phyloP scores from a whole-genome alignment of 768 basidiomycete genomes.

The Kwoniella shandongensis region DNA sequence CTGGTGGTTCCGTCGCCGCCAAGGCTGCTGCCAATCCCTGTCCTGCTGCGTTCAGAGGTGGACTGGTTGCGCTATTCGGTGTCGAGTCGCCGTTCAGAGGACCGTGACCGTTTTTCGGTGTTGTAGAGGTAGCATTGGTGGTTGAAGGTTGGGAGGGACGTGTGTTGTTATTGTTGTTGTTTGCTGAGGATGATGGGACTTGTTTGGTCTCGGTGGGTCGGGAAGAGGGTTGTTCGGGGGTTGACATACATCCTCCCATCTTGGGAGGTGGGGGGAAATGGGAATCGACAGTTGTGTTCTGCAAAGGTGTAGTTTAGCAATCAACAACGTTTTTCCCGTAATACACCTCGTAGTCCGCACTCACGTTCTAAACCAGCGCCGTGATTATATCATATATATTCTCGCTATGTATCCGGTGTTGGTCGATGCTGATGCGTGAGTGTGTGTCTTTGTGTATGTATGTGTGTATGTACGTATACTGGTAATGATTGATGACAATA shows the following conservation, averaged over 20 bases:
- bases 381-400: too few species aligned
- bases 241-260: constrained; percentile 51
- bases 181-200: constrained; percentile 5
- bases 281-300: not conserved
- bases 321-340: too few species aligned
- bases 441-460: too few species aligned
- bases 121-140: constrained; percentile 8
- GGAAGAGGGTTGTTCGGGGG: constrained; percentile 28
- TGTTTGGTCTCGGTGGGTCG: constrained; percentile 26
- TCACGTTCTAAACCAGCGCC: too few species aligned
- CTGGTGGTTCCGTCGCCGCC: constrained; percentile 23
- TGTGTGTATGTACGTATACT: too few species aligned
- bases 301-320: too few species aligned
- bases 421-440: too few species aligned
- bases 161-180: constrained; percentile 14
- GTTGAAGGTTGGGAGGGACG: constrained; percentile 10
- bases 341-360: too few species aligned
- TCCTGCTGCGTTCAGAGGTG: constrained; percentile 4
- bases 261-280: constrained; percentile 10
- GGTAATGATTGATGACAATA: too few species aligned
- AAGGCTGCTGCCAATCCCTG: constrained; percentile 41
- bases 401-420: too few species aligned
- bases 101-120: constrained; percentile 2
- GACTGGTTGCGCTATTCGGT: constrained; percentile 1
- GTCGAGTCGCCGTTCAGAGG: constrained; percentile 20